Evolutionary conservation across 2,329 filamentous ascomycete genomes (phyloP), one percentile per base, ranked within the genome.

Genomic region (Amauroascus verrucosus): DNA sequence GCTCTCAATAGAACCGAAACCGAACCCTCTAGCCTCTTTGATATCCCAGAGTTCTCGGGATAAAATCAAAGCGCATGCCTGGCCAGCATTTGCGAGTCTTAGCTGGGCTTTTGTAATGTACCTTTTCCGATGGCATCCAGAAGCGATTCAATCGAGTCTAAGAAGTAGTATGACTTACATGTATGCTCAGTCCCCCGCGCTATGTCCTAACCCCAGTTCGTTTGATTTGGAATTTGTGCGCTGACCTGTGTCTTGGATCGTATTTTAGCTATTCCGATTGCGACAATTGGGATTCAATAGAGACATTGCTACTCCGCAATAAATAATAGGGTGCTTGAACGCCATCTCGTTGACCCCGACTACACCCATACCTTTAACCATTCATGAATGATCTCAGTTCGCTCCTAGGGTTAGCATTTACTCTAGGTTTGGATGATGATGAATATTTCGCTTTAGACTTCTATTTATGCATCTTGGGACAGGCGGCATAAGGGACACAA

Each of bases 101-200:
- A 94, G 85, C 65, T 98, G 93, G 93, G 93, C 85, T 3, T 76
- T 82, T 64, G 89, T 98, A 59, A 98, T 98, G 93, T 88, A 91
- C 73, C 72, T 98, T 57, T 98, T 96, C 75, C 81, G 86, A 63
- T 87, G 86, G 80, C 84, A 97, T 73, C 89, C 93, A 4, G 88
- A 94, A 63, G 88, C 86, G 54, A 79, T 98, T 66, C 93, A 96
- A 77, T 82, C 84, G 56, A 96, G 90, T 69, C 72, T 98, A 76
- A 80, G 88, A 68, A 90, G 83, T 72, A 96, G 89, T 74, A 98
- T 98, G 93, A 87, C 82, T 62, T 98, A 98, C 66, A 95, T 98
- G 76, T 98, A 91, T 65, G 80, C 77, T 51, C 43, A 3, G 20
- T 20, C 13, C 28, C 3, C 9, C n/a, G 37, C 38, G 26, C 18